Base-by-base conservation (phyloP, 176 grass and related monocot species). In the Ensete glaucum region DNA sequence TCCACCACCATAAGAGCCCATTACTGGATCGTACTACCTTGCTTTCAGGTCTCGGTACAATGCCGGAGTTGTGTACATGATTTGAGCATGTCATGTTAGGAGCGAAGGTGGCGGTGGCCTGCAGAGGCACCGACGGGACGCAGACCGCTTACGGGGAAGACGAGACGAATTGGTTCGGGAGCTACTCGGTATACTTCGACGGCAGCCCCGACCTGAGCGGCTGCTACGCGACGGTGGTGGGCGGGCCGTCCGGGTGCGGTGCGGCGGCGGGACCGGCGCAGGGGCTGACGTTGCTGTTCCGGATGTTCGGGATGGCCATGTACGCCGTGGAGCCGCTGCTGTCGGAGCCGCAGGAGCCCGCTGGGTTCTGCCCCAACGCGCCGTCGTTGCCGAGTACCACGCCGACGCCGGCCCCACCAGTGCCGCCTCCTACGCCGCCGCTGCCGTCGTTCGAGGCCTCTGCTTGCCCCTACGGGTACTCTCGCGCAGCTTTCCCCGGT, bases 131-230 rank as follows among this genome's bases (percentile, higher is more conserved):
- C 19, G 87, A 79, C 73, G 87, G 25, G 27, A 20, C n/a, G 68
- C 2, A n/a, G 69, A 71, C 54, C 56, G 4, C 16, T 20, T 64
- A 64, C 74, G 79, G 74, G 17, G 83, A 90, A 69, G 86, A 89
- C 60, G 89, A 62, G 66, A 96, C 93, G 82, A 96, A 96, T 81
- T 96, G 93, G 93, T 85, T 90, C 53, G 93, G 93, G 22, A 79
- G 79, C 66, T 96, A 88, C 83, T 68, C 85, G 15, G 54, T 96
- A 52, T 80, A 81, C 53, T 79, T 92, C 73, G 93, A 96, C 15
- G 93, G 93, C 10, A 81, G 85, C 64, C 82, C 84, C 0, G 87
- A 96, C 73, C 83, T 96, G 80, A 88, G 82, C 81, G 85, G 87
- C 13, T 96, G 93, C 87, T 90, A 83, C 8, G 89, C 89, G 17